phyloP scores from a whole-genome alignment of 75 land plant species.

The Pseudotsuga menziesii region DNA sequence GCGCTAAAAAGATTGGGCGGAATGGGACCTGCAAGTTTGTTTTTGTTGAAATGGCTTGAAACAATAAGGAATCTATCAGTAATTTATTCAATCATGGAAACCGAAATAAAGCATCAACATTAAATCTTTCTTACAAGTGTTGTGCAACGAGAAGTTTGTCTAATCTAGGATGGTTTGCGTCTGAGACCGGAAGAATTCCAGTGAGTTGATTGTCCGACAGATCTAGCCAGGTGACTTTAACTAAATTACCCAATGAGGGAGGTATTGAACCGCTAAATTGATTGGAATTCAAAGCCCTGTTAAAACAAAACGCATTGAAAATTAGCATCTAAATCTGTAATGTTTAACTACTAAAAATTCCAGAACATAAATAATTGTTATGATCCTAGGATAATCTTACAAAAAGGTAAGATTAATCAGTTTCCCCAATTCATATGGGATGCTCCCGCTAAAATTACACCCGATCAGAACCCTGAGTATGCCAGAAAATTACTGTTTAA shows the following conservation, averaged over 20 bases:
- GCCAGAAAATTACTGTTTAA: not conserved
- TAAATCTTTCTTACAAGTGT: constrained; percentile 41
- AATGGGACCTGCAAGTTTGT: constrained; percentile 45
- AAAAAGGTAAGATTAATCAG: constrained; percentile 40
- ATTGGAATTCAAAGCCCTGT: constrained; percentile 67
- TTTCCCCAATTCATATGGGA: constrained; percentile 53
- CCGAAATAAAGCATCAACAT: not conserved
- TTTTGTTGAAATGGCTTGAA: constrained; percentile 60
- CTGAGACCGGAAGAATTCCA: constrained; percentile 58
- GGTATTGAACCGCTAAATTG: constrained; percentile 63
- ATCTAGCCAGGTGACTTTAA: constrained; percentile 69
- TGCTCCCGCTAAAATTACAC: constrained; percentile 44
- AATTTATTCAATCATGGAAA: not conserved
- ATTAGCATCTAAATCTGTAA: not conserved
- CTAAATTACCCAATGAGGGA: constrained; percentile 54
- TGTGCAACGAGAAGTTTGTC: constrained; percentile 53
- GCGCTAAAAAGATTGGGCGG: constrained; percentile 43
- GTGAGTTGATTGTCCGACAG: constrained; percentile 57
- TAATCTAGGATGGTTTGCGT: constrained; percentile 31
- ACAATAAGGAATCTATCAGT: not conserved
- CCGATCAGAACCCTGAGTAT: constrained; percentile 42
- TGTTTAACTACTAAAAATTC: not conserved
- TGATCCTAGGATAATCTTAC: constrained; percentile 31
- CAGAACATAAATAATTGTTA: not conserved
- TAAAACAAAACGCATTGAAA: not conserved